A percentile compares a stretch with the other conserved stretches of the same genome.
phyloP scores from a whole-genome alignment of 345 rosid species.

The Citrus australasica region DNA sequence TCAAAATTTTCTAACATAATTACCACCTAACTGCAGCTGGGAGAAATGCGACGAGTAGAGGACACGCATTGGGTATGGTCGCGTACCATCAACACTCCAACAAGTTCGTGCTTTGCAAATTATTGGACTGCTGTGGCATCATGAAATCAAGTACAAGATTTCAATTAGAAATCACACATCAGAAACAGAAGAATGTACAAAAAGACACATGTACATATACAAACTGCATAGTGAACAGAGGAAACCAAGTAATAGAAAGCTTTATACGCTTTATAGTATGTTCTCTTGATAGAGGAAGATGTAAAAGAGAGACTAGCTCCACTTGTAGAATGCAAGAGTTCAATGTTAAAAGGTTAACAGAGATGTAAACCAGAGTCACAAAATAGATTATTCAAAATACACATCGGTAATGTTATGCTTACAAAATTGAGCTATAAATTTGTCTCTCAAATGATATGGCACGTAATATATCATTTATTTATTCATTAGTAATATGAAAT shows the following conservation, averaged over 20 bases:
- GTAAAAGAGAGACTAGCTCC: no score
- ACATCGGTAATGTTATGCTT: no score
- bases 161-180: not conserved
- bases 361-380: no score
- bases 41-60: conserved; percentile 42
- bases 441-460: no score
- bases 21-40: conserved; percentile 38
- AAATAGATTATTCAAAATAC: no score
- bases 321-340: no score
- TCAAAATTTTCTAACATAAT: conserved; percentile 9
- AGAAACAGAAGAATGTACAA: conserved; percentile 8
- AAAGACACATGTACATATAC: not conserved
- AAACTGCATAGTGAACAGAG: conserved; percentile 18
- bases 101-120: conserved; percentile 39
- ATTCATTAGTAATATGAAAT: no score
- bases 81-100: conserved; percentile 53
- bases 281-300: no score
- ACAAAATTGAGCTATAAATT: no score
- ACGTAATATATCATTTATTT: no score
- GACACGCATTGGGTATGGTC: conserved; percentile 54
- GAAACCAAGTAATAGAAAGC: not conserved
- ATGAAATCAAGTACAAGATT: conserved; percentile 14
- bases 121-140: conserved; percentile 47
- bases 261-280: not conserved
- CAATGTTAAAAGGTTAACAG: no score